Conservation (phyloP, 129 eudicot genomes). For the Lactuca saligna region DNA sequence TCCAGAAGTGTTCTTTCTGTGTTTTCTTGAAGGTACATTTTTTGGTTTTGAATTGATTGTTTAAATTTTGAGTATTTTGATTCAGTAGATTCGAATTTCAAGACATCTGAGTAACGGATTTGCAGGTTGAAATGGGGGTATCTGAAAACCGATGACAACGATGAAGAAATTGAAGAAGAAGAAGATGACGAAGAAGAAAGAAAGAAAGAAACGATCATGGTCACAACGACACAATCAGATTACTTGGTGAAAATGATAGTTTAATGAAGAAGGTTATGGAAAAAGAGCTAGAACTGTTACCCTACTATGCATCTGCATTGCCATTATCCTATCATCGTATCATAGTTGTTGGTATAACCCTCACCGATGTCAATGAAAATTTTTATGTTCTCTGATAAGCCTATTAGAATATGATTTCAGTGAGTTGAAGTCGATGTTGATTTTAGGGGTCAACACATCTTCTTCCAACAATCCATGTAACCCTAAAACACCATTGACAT, state of each 20-base stretch:
- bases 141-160: constrained; percentile 48
- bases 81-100: constrained; percentile 11
- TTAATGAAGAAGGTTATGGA: constrained; percentile 67
- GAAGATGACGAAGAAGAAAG: constrained; percentile 48
- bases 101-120: not conserved
- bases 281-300: constrained; percentile 91
- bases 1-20: too few relatives aligned
- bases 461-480: too few relatives aligned
- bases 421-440: too few relatives aligned
- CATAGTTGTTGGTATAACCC: too few relatives aligned
- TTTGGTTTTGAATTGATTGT: too few relatives aligned
- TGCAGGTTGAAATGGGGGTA: constrained; percentile 55
- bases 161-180: constrained; percentile 43
- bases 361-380: too few relatives aligned
- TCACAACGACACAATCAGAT: constrained; percentile 26
- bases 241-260: constrained; percentile 33
- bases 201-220: constrained; percentile 41
- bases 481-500: too few relatives aligned
- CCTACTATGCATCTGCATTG: constrained; percentile 94
- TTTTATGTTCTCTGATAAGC: too few relatives aligned
- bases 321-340: constrained; percentile 95
- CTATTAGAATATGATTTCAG: too few relatives aligned
- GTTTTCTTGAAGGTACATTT: too few relatives aligned
- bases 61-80: not conserved
- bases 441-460: too few relatives aligned